A percentile compares a stretch with the other conserved stretches of the same genome.
Evolutionary conservation across 1,284 basidiomycete genomes (phyloP).

Genomic region (Leccinum pallidistipes): DNA sequence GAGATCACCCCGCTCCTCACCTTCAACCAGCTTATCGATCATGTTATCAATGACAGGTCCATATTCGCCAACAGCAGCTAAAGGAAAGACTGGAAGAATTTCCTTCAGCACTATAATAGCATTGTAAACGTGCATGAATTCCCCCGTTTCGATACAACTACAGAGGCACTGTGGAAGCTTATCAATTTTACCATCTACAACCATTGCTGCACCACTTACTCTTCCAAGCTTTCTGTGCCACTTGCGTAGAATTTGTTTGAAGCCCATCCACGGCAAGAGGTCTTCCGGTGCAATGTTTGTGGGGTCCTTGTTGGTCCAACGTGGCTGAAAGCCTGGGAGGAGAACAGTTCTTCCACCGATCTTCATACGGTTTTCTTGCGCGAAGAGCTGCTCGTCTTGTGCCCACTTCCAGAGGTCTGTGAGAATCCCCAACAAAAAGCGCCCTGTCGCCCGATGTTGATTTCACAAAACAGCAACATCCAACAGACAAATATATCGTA

Average conservation of each 20-base stretch:
- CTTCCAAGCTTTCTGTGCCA: constrained; percentile 77
- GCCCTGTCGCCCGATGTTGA: constrained; percentile 48
- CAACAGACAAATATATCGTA: constrained; percentile 33
- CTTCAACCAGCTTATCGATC: constrained; percentile 69
- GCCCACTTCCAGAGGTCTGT: constrained; percentile 79
- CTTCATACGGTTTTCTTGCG: constrained; percentile 67
- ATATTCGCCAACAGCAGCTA: constrained; percentile 55
- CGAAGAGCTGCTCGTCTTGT: constrained; percentile 62
- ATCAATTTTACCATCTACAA: constrained; percentile 1
- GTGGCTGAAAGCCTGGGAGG: constrained; percentile 65
- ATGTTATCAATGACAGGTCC: constrained; percentile 62
- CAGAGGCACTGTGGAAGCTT: constrained; percentile 49
- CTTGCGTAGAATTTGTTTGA: constrained; percentile 74
- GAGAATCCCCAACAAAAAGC: constrained; percentile 81
- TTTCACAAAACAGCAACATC: constrained; percentile 1
- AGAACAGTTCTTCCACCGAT: constrained; percentile 60
- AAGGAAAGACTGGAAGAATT: constrained; percentile 84
- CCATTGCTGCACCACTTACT: constrained; percentile 37
- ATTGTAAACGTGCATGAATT: constrained; percentile 96
- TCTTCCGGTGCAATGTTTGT: constrained; percentile 47
- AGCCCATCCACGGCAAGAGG: constrained; percentile 68
- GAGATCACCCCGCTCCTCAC: constrained; percentile 78
- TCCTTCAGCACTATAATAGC: constrained; percentile 88
- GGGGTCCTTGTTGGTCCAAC: constrained; percentile 47
- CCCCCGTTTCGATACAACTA: constrained; percentile 69